Percentiles rank a stretch among this genome's conserved stretches.
These are phyloP conservation scores for Colletotrichum chrysophilum DNA, from an alignment of 2,329 filamentous ascomycete genomes.

Conservation along the genomic window DNA sequence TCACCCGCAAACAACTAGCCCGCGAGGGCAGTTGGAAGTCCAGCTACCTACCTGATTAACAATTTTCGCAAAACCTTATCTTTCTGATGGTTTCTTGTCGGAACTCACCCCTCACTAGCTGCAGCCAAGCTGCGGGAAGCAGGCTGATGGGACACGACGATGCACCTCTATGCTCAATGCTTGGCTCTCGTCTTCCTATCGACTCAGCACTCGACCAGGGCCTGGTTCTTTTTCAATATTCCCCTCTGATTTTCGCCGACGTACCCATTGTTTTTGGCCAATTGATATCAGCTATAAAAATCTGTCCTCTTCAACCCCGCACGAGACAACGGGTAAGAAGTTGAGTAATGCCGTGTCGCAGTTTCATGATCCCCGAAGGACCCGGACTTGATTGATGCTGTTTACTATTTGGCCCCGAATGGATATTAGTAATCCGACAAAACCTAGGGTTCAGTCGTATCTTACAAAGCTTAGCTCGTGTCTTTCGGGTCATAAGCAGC, in stretches of 20 bases:
- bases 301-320: not conserved
- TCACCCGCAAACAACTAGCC: not conserved
- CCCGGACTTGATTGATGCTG: not conserved
- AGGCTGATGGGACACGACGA: not conserved
- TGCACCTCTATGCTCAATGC: not conserved
- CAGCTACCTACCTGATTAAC: not conserved
- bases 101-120: not conserved
- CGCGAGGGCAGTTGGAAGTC: not conserved
- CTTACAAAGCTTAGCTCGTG: not conserved
- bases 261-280: not conserved
- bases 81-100: not conserved
- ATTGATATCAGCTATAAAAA: not conserved
- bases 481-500: not conserved
- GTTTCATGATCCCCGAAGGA: not conserved
- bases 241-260: not conserved
- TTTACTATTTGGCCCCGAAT: not conserved
- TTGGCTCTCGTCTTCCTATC: not conserved
- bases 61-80: not conserved
- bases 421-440: not conserved
- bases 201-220: not conserved
- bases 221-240: not conserved
- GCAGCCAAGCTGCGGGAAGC: not conserved
- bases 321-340: not conserved
- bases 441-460: not conserved
- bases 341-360: not conserved